Base-by-base conservation (phyloP, 768 basidiomycete genomes). In the Tylopilus sp. region DNA sequence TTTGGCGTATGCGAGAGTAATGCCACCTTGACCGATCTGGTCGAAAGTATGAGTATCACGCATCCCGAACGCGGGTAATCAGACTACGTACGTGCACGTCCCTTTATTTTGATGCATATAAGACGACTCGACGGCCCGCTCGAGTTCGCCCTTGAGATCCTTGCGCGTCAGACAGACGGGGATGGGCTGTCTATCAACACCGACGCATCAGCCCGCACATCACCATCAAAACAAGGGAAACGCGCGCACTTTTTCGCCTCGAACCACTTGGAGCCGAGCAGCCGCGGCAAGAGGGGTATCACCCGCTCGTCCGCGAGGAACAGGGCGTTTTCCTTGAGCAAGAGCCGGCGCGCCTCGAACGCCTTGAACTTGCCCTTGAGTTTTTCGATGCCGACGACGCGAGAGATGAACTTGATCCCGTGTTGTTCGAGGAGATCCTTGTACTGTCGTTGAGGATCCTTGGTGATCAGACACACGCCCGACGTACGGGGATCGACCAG, bases 91-190 rank as follows among this genome's bases (percentile, higher is more conserved):
- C 91, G 86, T 84, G 81, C 89, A 92, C 7, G 93, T 97, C 13
- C 97, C 97, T 58, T 83, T 84, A 51, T 94, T 92, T 72, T 94
- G 90, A 69, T 94, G 89, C 86, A 97, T 90, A 71, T 97, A 97
- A 3, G 96, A 95, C 12, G 94, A 93, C 5, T 86, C 86, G 58
- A 99, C 85, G 17, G 96, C 96, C 41, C 87, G 85, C 69, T 96
- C 95, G 11, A 99, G 80, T 63, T 98, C 94, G 43, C 78, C 81
- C 69, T 98, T 98, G 53, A 99, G 79, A 70, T 96, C 89, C 65
- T 93, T 94, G 22, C 87, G 83, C 12, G 80, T 85, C 48, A 99
- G 69, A 58, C 83, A 86, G n/a, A 98, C 96, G 1, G 97, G 93
- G 29, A 98, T 91, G 1, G 97, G 97, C 70, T 96, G 92, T 73